A percentile compares a stretch with the other conserved stretches of the same genome.
Evolutionary conservation across 257 asterid genomes (phyloP).

Genomic region (Handroanthus guayacan): DNA sequence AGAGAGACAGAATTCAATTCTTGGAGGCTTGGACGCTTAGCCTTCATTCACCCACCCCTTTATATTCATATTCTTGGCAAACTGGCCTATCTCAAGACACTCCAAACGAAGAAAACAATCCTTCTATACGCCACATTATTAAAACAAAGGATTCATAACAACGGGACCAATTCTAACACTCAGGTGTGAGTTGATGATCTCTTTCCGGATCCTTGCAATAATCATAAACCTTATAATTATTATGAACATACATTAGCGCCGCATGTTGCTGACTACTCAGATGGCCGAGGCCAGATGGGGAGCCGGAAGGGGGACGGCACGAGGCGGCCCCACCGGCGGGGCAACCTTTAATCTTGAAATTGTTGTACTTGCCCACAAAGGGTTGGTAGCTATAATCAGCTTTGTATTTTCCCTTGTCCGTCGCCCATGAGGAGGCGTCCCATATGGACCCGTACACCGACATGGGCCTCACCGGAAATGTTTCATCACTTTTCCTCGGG

Average conservation of each 20-base stretch:
- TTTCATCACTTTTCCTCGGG: slow-evolving; percentile 66
- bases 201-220: slow-evolving; percentile 65
- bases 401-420: slow-evolving; percentile 77
- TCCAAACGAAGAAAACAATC: slow-evolving; percentile 28
- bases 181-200: slow-evolving; percentile 69
- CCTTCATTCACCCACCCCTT: slow-evolving; percentile 33
- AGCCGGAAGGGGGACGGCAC: slow-evolving; percentile 51
- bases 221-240: slow-evolving; percentile 65
- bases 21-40: slow-evolving; percentile 44
- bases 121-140: not conserved
- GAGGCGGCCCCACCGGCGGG: slow-evolving; percentile 33
- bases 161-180: slow-evolving; percentile 46
- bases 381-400: slow-evolving; percentile 77
- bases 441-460: slow-evolving; percentile 83
- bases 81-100: slow-evolving; percentile 42
- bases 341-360: slow-evolving; percentile 70
- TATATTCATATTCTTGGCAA: slow-evolving; percentile 13
- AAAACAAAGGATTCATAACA: not conserved
- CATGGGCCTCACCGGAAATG: slow-evolving; percentile 86
- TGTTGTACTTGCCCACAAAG: slow-evolving; percentile 60
- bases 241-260: slow-evolving; percentile 64
- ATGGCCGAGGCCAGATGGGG: slow-evolving; percentile 52
- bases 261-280: slow-evolving; percentile 68
- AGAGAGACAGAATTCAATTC: not conserved
- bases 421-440: slow-evolving; percentile 99